Conservation (phyloP, 2,329 filamentous ascomycete species). For the Ceratocystis ficicola region DNA sequence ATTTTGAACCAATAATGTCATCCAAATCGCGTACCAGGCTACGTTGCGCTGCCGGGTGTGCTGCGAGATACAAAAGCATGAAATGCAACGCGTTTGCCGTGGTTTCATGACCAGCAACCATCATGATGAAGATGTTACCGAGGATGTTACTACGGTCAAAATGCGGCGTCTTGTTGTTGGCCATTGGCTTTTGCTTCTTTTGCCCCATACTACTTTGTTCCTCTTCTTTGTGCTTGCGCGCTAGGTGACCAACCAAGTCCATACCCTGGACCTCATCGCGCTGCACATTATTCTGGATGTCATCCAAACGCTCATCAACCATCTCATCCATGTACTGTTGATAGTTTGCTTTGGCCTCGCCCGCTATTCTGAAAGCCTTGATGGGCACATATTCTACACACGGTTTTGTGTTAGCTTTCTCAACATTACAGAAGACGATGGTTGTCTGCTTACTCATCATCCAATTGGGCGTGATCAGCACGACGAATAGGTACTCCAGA, state of each 20-base stretch:
- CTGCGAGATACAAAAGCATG: conserved; percentile 54
- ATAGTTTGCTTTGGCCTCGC: conserved; percentile 50
- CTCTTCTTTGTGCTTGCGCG: conserved; percentile 33
- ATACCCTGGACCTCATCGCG: conserved; percentile 36
- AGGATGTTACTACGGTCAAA: conserved; percentile 55
- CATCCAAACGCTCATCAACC: conserved; percentile 46
- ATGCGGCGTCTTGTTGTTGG: conserved; percentile 28
- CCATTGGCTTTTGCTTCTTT: conserved; percentile 21
- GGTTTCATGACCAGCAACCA: conserved; percentile 69
- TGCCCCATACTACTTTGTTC: conserved; percentile 5
- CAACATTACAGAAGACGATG: no score
- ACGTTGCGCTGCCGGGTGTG: conserved; percentile 50
- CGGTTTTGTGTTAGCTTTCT: background rate
- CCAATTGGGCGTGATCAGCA: conserved; percentile 48
- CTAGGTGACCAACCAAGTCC: conserved; percentile 43
- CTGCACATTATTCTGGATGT: conserved; percentile 29
- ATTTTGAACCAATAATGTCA: conserved; percentile 42
- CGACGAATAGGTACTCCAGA: conserved; percentile 50
- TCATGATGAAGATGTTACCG: conserved; percentile 58
- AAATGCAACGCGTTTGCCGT: conserved; percentile 66
- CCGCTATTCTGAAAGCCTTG: conserved; percentile 39
- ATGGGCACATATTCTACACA: conserved; percentile 37
- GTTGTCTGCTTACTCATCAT: conserved; percentile 36
- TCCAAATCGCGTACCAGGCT: conserved; percentile 59
- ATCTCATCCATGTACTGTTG: conserved; percentile 58